Evolutionary conservation across 495 filamentous ascomycete species (phyloP).

Genomic region (Pseudevernia furfuracea): DNA sequence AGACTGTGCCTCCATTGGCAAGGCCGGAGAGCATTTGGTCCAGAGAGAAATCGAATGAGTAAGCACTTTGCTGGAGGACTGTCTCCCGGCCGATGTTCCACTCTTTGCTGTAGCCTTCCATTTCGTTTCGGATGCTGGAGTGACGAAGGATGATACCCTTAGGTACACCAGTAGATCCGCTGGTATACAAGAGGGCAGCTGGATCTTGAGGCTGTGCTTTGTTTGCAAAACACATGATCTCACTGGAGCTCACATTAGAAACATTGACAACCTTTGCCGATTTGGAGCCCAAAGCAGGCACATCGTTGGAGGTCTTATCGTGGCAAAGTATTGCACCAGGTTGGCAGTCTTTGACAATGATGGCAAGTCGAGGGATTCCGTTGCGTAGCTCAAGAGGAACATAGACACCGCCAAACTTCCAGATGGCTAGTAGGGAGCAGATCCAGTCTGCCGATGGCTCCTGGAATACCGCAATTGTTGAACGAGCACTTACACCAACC

Average conservation of each 20-base stretch:
- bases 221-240: conserved; percentile 1
- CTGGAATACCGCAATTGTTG: conserved; percentile 19
- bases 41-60: conserved; percentile 35
- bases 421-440: conserved; percentile 46
- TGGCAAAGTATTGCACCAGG: not conserved
- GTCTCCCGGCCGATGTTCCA: conserved; percentile 26
- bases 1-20: conserved; percentile 32
- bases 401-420: conserved; percentile 42
- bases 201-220: conserved; percentile 13
- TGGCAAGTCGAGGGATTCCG: conserved; percentile 29
- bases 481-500: conserved; percentile 13
- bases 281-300: too few relatives aligned
- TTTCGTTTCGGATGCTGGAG: conserved; percentile 28
- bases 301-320: too few relatives aligned
- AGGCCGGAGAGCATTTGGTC: conserved; percentile 32
- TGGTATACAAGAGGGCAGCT: conserved; percentile 39
- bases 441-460: conserved; percentile 37
- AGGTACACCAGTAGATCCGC: conserved; percentile 34
- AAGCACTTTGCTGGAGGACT: conserved; percentile 40
- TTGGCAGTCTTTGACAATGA: conserved; percentile 25
- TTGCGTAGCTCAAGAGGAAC: conserved; percentile 45
- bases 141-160: conserved; percentile 38
- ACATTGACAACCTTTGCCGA: conserved; percentile 20
- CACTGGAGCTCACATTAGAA: not conserved
- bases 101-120: conserved; percentile 26